Evolutionary conservation across 2,329 filamentous ascomycete genomes (phyloP), one percentile per base, ranked within the genome.

Genomic region (Pseudocercospora fuligena): DNA sequence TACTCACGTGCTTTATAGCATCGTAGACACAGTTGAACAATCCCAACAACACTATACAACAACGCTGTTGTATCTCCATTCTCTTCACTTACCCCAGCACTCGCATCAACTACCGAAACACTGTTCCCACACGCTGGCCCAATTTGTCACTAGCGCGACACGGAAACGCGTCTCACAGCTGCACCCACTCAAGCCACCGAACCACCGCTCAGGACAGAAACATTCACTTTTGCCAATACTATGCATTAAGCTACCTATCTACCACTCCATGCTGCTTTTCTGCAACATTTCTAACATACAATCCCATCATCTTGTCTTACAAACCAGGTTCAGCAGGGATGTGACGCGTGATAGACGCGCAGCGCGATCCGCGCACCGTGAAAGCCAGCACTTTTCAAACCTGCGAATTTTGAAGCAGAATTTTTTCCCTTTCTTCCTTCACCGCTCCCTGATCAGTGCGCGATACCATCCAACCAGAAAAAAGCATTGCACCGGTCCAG

Each of bases 181-280:
- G 19, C 19, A 21, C 19, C 46, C 46, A 21, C 19, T 49, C 46
- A 49, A 49, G 46, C 46, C 46, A 25, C 46, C 46, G n/a, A 21
- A 49, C 46, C 19, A 49, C 19, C 23, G 9, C 23, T 4, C 8
- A 21, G 23, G 19, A 49, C 23, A 25, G 46, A 49, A 12, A 49
- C 16, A 49, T 21, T 25, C 11, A 21, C 19, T 11, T 21, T 25
- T 49, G 19, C 19, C 25, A 14, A 58, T 58, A 36, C 54, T 33
- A 36, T 58, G 27, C 54, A 58, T 40, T 58, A 58, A 58, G 54
- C 33, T 21, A 21, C 19, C 54, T 58, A 21, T 16, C 25, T 58
- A 40, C 23, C 54, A 21, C 14, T 58, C 14, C 54, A n/a, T 58
- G 23, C 27, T 29, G 27, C 29, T 36, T 14, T 23, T 33, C n/a